Base-by-base conservation (phyloP, 2,329 filamentous ascomycete genomes). In the Aureobasidium sp. region DNA sequence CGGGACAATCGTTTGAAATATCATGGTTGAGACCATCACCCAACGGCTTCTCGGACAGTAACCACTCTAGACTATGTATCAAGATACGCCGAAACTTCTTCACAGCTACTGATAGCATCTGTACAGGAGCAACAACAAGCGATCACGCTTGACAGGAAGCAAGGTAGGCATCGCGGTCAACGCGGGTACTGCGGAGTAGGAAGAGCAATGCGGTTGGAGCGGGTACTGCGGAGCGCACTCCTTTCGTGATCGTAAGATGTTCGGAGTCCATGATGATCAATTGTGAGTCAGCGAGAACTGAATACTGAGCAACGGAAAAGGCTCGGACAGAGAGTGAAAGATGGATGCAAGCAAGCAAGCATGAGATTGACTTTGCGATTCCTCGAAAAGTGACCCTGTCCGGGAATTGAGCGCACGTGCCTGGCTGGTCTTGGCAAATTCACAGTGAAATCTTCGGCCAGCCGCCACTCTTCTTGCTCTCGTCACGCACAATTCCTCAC, bases 401-500 rank as follows among this genome's bases (percentile, higher is more conserved):
- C 41, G 41, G n/a, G 11, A 25, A 14, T 8, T 8, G 4, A 15
- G 15, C 20, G 39, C 53, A 57, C 55, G 42, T 29, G 20, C 41
- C 2, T 20, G 48, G 7, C 2, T 20, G 48, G 7, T 3, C 55
- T 58, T 58, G 55, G 55, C 55, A 29, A 27, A 5, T 14, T 7
- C 51, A 20, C 51, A 55, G 20, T 12, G 29, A 37, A 48, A 37
- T 47, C 41, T 29, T 5, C 42, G 42, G 22, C 22, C 29, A 27
- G 53, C 53, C 39, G 39, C 53, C 34, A 31, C 36, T 17, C 57
- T 27, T 60, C 45, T 60, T 51, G 25, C 42, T 36, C 7, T 34
- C 31, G 55, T 39, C 27, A 47, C 47, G 56, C 36, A 62, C 64
- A 61, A 45, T 51, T 45, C 36, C 62, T 42, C 41, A 72, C 72